Evolutionary conservation across 73 alveolate genomes (phyloP).

Genomic region (Paramecium caudatum): DNA sequence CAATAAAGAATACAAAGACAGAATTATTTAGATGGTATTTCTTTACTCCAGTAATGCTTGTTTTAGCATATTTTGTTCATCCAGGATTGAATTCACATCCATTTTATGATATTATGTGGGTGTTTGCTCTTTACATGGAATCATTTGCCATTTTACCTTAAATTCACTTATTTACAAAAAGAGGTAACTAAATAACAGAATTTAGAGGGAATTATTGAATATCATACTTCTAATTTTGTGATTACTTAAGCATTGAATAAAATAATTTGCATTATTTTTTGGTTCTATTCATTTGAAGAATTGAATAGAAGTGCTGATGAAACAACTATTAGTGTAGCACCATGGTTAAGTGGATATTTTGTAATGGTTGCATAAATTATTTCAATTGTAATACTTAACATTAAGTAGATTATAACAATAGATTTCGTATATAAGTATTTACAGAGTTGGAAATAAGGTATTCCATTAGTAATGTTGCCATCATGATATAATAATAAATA

Average conservation of each 20-base stretch:
- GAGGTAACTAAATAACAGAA: constrained; percentile 47
- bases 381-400: constrained; percentile 4
- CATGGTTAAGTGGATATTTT: constrained; percentile 68
- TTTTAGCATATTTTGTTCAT: constrained; percentile 74
- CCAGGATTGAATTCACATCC: constrained; percentile 74
- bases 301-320: constrained; percentile 50
- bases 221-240: constrained; percentile 77
- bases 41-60: constrained; percentile 76
- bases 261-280: constrained; percentile 61
- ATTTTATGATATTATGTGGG: constrained; percentile 78
- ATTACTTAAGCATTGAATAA: constrained; percentile 64
- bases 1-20: not conserved
- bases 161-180: constrained; percentile 76
- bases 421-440: constrained; percentile 61
- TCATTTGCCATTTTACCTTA: constrained; percentile 82
- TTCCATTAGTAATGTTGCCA: constrained; percentile 58
- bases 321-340: constrained; percentile 55
- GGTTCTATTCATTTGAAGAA: constrained; percentile 71
- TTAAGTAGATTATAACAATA: constrained; percentile 36
- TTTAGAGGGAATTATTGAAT: constrained; percentile 81
- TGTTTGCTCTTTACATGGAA: constrained; percentile 81
- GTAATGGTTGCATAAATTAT: constrained; percentile 68
- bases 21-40: constrained; percentile 78
- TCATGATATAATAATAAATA: constrained; percentile 4
- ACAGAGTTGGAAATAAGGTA: constrained; percentile 53